Conservation (phyloP, 2,329 filamentous ascomycete species). For the Cordyceps javanica region DNA sequence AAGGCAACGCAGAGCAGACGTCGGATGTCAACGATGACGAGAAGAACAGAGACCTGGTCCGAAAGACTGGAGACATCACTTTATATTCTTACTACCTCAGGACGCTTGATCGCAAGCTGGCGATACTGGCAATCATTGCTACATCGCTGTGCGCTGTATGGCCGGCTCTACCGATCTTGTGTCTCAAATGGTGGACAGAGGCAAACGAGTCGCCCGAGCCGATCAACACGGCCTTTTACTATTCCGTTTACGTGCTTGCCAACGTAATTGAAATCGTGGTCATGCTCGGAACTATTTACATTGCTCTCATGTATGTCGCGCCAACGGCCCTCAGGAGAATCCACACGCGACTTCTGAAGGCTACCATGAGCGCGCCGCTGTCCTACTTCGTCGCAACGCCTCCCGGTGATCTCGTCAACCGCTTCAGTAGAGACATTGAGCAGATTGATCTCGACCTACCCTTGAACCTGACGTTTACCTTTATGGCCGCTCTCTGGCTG, state of each 20-base stretch:
- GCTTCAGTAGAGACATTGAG: constrained; percentile 35
- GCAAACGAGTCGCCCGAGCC: constrained; percentile 16
- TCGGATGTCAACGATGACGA: constrained; percentile 5
- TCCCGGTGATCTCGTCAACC: constrained; percentile 29
- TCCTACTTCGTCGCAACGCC: constrained; percentile 30
- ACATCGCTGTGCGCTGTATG: background rate
- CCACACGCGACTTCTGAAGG: constrained; percentile 19
- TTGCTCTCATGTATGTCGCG: constrained; percentile 20
- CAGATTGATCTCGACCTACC: constrained; percentile 32
- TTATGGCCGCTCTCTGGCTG: constrained; percentile 16
- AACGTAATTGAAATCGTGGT: constrained; percentile 13
- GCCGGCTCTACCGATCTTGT: constrained; percentile 13
- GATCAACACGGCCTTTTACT: constrained; percentile 17
- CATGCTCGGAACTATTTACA: background rate
- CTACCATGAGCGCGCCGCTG: constrained; percentile 27
- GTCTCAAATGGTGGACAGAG: constrained; percentile 22
- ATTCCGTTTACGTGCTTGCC: constrained; percentile 16
- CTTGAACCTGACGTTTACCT: constrained; percentile 21
- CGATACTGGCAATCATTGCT: background rate
- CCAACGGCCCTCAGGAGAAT: constrained; percentile 20
- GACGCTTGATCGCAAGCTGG: background rate
- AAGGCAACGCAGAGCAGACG: constrained; percentile 12
- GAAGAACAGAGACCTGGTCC: constrained; percentile 4
- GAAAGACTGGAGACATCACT: constrained; percentile 14
- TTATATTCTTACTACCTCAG: constrained; percentile 18